Evolutionary conservation across 495 filamentous ascomycete genomes (phyloP).

Genomic region (Arthonia radiata): DNA sequence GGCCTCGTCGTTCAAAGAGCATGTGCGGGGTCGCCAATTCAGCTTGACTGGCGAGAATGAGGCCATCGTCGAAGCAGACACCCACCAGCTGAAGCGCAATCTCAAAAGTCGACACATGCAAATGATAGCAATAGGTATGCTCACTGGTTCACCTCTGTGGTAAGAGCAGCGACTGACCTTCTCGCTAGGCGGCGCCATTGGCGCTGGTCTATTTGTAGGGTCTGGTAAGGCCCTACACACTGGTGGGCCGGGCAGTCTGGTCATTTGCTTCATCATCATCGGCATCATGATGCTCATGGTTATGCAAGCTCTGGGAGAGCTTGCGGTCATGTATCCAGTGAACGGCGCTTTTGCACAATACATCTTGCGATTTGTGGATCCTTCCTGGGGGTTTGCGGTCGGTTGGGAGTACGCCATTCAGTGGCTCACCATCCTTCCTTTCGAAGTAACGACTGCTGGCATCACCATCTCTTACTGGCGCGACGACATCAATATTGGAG

Average conservation of each 20-base stretch:
- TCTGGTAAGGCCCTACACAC: constrained; percentile 21
- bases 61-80: no score
- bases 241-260: no score
- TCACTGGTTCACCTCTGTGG: not conserved
- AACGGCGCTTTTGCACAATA: constrained; percentile 30
- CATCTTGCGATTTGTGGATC: not conserved
- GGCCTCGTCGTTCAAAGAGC: no score
- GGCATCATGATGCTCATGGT: constrained; percentile 28
- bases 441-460: constrained; percentile 26
- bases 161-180: constrained; percentile 1
- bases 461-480: constrained; percentile 36
- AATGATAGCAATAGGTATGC: constrained; percentile 23
- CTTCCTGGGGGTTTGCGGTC: constrained; percentile 21
- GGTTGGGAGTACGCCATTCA: constrained; percentile 47
- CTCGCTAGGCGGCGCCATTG: constrained; percentile 22
- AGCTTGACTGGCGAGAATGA: no score
- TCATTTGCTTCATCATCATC: constrained; percentile 24
- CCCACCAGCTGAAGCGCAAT: constrained; percentile 7
- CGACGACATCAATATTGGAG: constrained; percentile 22
- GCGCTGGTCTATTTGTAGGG: constrained; percentile 32
- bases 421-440: constrained; percentile 34
- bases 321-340: constrained; percentile 44
- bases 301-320: constrained; percentile 41
- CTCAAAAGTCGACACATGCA: constrained; percentile 23
- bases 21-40: no score